Evolutionary conservation across 2,329 filamentous ascomycete genomes (phyloP), one percentile per base, ranked within the genome.

Genomic region (Xylariaceae sp.): DNA sequence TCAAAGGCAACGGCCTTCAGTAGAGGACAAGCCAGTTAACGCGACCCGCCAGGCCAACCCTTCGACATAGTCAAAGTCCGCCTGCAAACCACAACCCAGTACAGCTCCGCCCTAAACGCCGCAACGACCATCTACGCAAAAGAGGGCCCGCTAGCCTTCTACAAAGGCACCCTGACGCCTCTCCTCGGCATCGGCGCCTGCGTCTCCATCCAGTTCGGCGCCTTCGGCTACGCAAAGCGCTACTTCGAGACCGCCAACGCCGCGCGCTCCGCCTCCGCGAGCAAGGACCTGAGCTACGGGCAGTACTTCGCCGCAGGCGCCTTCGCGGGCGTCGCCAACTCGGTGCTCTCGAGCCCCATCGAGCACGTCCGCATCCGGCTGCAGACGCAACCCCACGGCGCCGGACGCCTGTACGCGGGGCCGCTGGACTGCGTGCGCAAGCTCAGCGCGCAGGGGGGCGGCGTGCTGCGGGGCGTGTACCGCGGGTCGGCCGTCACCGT

Each of bases 11-110:
- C n/a, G n/a, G 26, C 8, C 26, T 26, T 26, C 26, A n/a, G 26
- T 26, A 26, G n/a, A 34, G 32, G 13, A 12, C 32, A 34, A 34
- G 9, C 3, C 13, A 5, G 44, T 51, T 54, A 51, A 57, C 21
- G 41, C 29, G 32, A 43, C n/a, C 21, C 39, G 40, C 16, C 66
- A 86, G 83, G 84, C 67, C 84, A 87, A 71, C 84, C 83, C 55
- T 86, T 86, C 70, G 92, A 96, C 78, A 97, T 96, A 61, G 87
- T 99, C 76, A 99, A 99, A 76, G 94, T 99, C 66, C 89, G 94
- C 52, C 81, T 99, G 46, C 94, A 99, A 73, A 99, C 94, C 15
- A 88, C 87, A 50, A 85, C 80, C 19, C 82, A 89, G 63, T 95
- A 96, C 78, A 79, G 82, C 49, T 86, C 83, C 61, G 94, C 94